phyloP scores from a whole-genome alignment of 345 rosid genomes.

The Iberis pinnata region DNA sequence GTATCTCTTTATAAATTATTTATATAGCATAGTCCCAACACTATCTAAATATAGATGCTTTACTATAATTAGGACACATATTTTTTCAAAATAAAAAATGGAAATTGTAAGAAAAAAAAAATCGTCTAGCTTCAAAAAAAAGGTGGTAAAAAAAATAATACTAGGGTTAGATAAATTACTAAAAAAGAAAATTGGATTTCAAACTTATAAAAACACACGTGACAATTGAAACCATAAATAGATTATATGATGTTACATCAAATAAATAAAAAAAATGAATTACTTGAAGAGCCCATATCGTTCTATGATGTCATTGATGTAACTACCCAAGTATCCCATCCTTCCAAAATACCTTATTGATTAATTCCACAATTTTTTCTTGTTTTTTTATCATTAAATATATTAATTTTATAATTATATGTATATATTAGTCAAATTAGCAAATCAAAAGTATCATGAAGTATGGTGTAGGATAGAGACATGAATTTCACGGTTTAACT shows the following conservation, averaged over 20 bases:
- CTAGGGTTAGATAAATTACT: slow-evolving; percentile 16
- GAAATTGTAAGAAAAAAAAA: no score
- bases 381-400: background rate
- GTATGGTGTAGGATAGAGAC: slow-evolving; percentile 29
- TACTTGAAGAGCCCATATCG: slow-evolving; percentile 28
- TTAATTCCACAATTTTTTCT: background rate
- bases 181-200: background rate
- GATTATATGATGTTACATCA: slow-evolving; percentile 4
- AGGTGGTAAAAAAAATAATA: no score
- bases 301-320: slow-evolving; percentile 31
- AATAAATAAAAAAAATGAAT: slow-evolving; percentile 15
- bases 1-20: no score
- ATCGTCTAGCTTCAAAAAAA: no score
- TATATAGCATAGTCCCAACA: no score
- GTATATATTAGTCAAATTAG: background rate
- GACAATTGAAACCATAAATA: slow-evolving; percentile 4
- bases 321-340: slow-evolving; percentile 27
- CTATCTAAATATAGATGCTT: no score
- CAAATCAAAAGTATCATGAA: slow-evolving; percentile 11
- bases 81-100: background rate
- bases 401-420: no score
- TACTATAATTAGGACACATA: background rate
- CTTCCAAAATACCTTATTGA: slow-evolving; percentile 4
- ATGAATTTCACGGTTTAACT: slow-evolving; percentile 23
- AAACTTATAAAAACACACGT: slow-evolving; percentile 17